Conservation (phyloP, 1,284 basidiomycete genomes). For the Cutaneotrichosporon sp. region DNA sequence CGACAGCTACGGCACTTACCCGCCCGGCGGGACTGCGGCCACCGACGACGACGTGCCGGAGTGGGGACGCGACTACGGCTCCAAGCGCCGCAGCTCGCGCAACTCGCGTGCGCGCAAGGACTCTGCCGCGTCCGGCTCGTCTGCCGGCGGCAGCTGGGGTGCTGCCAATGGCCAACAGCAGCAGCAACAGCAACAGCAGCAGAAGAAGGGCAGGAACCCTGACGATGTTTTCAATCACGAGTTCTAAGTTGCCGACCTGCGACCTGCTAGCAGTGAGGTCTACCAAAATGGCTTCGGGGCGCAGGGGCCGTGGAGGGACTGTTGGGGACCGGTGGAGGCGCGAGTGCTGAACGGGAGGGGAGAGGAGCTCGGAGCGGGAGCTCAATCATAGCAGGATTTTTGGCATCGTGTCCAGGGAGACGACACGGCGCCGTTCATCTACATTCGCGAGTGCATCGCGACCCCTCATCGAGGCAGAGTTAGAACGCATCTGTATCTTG, state of each 20-base stretch:
- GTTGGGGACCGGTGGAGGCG: background rate
- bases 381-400: no score
- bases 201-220: conserved; percentile 8
- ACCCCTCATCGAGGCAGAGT: no score
- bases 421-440: no score
- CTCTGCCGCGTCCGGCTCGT: background rate
- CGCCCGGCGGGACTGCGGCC: conserved; percentile 25
- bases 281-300: no score
- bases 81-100: conserved; percentile 25
- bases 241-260: no score
- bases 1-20: conserved; percentile 28
- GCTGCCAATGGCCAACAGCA: background rate
- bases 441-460: no score
- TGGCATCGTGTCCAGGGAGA: no score
- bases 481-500: no score
- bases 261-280: no score
- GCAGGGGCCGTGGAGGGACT: no score
- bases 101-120: conserved; percentile 19
- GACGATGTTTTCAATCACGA: conserved; percentile 39
- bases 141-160: background rate
- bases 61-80: conserved; percentile 49
- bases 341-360: background rate
- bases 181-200: no score
- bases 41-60: conserved; percentile 48
- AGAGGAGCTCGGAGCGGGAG: no score